Conservation (phyloP, 106 monocot genomes). For the Allium sativum region DNA sequence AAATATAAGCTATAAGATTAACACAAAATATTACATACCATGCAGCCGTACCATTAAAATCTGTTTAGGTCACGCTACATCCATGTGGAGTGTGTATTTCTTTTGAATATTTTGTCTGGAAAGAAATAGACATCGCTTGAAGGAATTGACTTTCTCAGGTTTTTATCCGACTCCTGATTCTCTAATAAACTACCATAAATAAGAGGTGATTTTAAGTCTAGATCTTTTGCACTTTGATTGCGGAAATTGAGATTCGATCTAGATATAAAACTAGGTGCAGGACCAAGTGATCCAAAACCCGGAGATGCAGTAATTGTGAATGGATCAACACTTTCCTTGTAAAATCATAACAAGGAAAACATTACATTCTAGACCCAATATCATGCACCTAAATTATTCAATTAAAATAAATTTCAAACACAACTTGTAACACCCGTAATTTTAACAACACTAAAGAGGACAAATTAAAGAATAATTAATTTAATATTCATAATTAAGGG, state of each 20-base stretch:
- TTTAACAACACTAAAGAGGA: too few relatives aligned
- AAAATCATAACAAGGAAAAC: not conserved
- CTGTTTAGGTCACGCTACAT: constrained; percentile 69
- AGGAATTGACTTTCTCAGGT: constrained; percentile 13
- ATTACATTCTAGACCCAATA: not conserved
- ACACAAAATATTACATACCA: not conserved
- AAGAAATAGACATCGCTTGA: constrained; percentile 21
- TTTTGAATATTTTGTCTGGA: constrained; percentile 25
- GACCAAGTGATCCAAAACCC: constrained; percentile 53
- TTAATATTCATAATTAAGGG: too few relatives aligned
- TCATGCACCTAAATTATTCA: not conserved
- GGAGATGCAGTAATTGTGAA: constrained; percentile 77
- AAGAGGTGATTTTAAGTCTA: constrained; percentile 36
- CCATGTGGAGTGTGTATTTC: constrained; percentile 36
- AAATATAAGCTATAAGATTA: not conserved
- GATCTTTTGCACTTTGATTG: constrained; percentile 27
- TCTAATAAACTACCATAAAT: constrained; percentile 17
- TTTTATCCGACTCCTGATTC: constrained; percentile 23
- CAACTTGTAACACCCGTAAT: too few relatives aligned
- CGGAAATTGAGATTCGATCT: constrained; percentile 34
- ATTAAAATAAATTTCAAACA: not conserved
- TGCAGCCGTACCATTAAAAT: constrained; percentile 68
- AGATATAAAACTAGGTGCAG: constrained; percentile 25
- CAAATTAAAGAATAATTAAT: too few relatives aligned
- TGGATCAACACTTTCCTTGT: constrained; percentile 64